Evolutionary conservation across 371 early-diverging fungal genomes (phyloP).

Genomic region (Mucor racemosus): DNA sequence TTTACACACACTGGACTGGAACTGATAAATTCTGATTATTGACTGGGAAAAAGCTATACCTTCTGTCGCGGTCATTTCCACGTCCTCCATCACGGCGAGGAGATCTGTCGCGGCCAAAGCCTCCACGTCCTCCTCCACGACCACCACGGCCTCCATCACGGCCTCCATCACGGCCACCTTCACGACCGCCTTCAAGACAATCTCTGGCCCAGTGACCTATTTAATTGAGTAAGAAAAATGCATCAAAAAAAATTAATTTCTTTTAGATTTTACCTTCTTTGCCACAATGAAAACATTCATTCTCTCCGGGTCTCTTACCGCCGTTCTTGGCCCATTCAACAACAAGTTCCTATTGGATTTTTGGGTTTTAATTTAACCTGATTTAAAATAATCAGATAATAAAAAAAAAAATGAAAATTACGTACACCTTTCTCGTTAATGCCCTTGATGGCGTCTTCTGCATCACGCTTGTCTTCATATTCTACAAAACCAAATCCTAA

Average conservation of each 20-base stretch:
- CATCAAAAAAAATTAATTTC: background rate
- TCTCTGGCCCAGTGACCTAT: constrained; percentile 81
- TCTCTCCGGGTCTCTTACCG: constrained; percentile 59
- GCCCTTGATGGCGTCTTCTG: constrained; percentile 72
- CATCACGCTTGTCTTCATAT: constrained; percentile 72
- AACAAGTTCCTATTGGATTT: constrained; percentile 34
- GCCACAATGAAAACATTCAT: constrained; percentile 72
- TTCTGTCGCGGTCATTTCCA: constrained; percentile 41
- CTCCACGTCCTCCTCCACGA: constrained; percentile 12
- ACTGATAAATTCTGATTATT: constrained; percentile 17
- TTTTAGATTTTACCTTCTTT: constrained; percentile 49
- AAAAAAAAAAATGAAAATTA: background rate
- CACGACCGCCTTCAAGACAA: constrained; percentile 57
- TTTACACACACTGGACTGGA: constrained; percentile 23
- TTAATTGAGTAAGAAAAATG: background rate
- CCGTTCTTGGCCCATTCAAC: constrained; percentile 71
- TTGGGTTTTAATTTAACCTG: constrained; percentile 7
- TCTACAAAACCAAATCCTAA: constrained; percentile 80
- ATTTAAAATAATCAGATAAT: background rate
- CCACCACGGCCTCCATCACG: constrained; percentile 21
- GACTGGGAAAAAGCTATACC: constrained; percentile 31
- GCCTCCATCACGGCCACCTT: constrained; percentile 19
- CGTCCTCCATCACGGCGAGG: constrained; percentile 23
- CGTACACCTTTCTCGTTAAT: constrained; percentile 53
- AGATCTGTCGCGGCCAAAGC: constrained; percentile 36